Evolutionary conservation across 1,284 basidiomycete genomes (phyloP), one percentile per base, ranked within the genome.

Genomic region (Cerioporus squamosus): DNA sequence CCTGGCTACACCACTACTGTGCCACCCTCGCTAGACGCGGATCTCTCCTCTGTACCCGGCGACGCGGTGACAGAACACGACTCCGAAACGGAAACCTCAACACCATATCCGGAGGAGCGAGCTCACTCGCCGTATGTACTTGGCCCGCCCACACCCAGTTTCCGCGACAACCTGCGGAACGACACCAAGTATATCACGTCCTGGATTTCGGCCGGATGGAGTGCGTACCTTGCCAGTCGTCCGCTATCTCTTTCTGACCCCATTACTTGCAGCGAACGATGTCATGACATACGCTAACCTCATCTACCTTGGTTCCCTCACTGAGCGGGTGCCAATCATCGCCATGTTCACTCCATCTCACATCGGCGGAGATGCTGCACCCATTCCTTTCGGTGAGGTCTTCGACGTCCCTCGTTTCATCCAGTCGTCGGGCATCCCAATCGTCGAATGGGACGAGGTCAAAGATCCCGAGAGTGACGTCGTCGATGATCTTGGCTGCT

Each of bases 251-350:
- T 40, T 49, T 20, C 50, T 48, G 9, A 53, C 44, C 46, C 62
- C 49, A 14, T n/a, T 53, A n/a, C 22, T 56, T 52, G 43, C 65
- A 88, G 86, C 85, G 3, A 88, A 88, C 76, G 86, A 88, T 73
- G 84, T 89, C 18, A 85, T 88, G 79, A 83, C 85, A 59, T 87
- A 88, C 81, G 81, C 81, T 49, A 90, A 90, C 67, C 75, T 90
- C 54, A 77, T 90, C 44, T 90, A 90, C 68, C 78, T 91, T 23
- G 87, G 78, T 22, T 57, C 81, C 42, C 77, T 90, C 54, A 87
- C 87, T 2, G 80, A 83, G 51, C 85, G 87, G 42, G 79, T 88
- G 33, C 84, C 88, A 7, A 79, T 91, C 59, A 65, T 91, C 9
- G 80, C 83, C 8, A 80, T 81, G 67, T 90, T 90, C 66, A 82